Base-by-base conservation (phyloP, 352 stramenopile species). In the Phytophthora cajani region DNA sequence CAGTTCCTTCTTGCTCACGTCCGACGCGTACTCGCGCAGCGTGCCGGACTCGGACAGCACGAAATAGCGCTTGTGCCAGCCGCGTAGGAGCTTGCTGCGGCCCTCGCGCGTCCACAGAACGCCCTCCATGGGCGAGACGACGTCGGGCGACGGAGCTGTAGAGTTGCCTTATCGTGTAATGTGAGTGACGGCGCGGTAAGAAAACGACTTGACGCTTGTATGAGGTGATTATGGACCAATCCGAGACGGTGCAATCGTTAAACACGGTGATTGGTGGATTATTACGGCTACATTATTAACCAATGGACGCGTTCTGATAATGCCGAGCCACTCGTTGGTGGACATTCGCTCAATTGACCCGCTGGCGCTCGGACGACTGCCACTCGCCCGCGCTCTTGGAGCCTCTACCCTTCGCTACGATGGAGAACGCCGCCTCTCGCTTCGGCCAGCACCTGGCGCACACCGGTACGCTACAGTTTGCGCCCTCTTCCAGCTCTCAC, bases 371-470 rank as follows among this genome's bases (percentile, higher is more conserved):
- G 5, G 23, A 53, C 44, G 42, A 11, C 44, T 11, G 44, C 42
- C 42, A 53, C 47, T 32, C 38, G 38, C 12, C 38, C 38, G 38
- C 38, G 38, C 38, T 46, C 38, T 12, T 2, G 0, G 38, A 46
- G 38, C 38, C 38, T 46, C 38, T n/a, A 46, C 23, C 49, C 33
- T n/a, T 50, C 32, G 51, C 33, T n/a, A 52, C 49, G 40, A 91
- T 92, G 77, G 84, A 91, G 71, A 92, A 91, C 74, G 86, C 84
- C 14, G 88, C 87, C 61, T 91, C 83, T 53, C 87, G 87, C 62
- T 95, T 95, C 72, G 88, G 88, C 19, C 88, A 95, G 77, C 87
- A 88, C 54, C 85, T 95, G 23, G 88, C 87, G 50, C 88, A 95
- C 72, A 95, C 88, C 25, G 84, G 84, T 90, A 78, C 49, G 71